A percentile compares a stretch with the other conserved stretches of the same genome.
These are phyloP conservation scores for Globisporangium alternatum DNA, from an alignment of 352 stramenopile genomes.

Conservation along the genomic window DNA sequence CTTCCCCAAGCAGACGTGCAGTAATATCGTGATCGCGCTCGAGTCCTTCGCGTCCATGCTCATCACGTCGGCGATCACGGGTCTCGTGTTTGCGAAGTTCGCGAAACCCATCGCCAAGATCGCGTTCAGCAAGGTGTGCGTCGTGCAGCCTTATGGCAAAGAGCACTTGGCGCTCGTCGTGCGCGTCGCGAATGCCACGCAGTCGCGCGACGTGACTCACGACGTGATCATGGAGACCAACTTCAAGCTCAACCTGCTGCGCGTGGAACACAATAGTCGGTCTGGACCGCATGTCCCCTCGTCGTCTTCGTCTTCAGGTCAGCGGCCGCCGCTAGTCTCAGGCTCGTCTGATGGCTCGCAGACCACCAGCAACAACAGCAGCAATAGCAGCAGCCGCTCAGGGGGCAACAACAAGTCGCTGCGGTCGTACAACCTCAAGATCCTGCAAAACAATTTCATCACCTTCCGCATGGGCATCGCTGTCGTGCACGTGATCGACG, in stretches of 20 bases:
- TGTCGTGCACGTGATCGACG: slow-evolving; percentile 77
- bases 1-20: slow-evolving; percentile 61
- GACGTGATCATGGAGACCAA: slow-evolving; percentile 83
- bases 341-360: neutral
- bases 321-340: neutral
- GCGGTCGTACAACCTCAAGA: slow-evolving; percentile 73
- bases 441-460: slow-evolving; percentile 84
- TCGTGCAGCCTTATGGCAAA: slow-evolving; percentile 74
- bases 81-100: slow-evolving; percentile 85
- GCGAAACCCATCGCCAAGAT: slow-evolving; percentile 75
- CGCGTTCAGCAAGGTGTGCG: slow-evolving; percentile 76
- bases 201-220: slow-evolving; percentile 74
- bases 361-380: slow-evolving; percentile 3
- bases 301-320: neutral
- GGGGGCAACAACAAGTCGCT: slow-evolving; percentile 34
- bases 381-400: too few species aligned
- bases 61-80: slow-evolving; percentile 70
- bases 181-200: slow-evolving; percentile 75
- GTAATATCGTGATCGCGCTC: slow-evolving; percentile 67
- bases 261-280: slow-evolving; percentile 51
- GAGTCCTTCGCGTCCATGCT: slow-evolving; percentile 84
- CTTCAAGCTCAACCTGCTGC: slow-evolving; percentile 78
- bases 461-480: slow-evolving; percentile 83
- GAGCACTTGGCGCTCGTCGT: slow-evolving; percentile 73
- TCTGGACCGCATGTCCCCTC: neutral